Base-by-base conservation (phyloP, 164 flowering plant species). In the Hamamelis virginiana region DNA sequence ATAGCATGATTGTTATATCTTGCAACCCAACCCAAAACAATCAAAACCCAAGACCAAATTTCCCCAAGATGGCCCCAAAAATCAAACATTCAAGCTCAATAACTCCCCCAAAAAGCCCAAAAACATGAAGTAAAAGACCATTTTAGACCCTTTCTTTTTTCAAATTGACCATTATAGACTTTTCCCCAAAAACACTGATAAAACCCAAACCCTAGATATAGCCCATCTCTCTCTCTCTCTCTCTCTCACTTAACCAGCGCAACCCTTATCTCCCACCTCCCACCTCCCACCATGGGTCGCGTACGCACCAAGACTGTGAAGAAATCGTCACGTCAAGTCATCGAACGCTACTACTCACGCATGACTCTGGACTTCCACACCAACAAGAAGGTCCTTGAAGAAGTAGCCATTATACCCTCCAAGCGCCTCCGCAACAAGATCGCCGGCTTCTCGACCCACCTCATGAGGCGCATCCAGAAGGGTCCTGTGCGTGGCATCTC, bases 401-500 rank as follows among this genome's bases (percentile, higher is more conserved):
- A 88, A 66, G 90, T 86, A 0, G 90, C 92, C 47, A 86, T 88
- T 73, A 86, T 88, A 59, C 89, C 90, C 0, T 81, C 92, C 5
- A 86, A 86, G 89, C 79, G 92, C 63, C 89, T 88, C 51, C 83
- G 92, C 23, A 87, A 87, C 82, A 87, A 87, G 88, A 87, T 86
- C 27, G 91, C 91, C 6, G 89, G 89, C 2, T 86, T 86, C 82
- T 86, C 90, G 1, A 88, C 92, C 59, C 92, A 88, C 55, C 77
- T 88, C 50, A 88, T 88, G 92, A 86, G 86, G 80, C 77, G 92
- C 23, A 88, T 88, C 72, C 90, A 86, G 77, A 84, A 85, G 67
- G 88, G 88, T 0, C 84, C 92, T 0, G 89, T 87, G n/a, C 83
- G 92, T 3, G 92, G 92, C 8, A 88, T 88, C 78, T 88, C 92